Percentiles rank a stretch among this genome's conserved stretches.
Conservation (phyloP, 257 asterid species). For the Solanum pinnatisectum region DNA sequence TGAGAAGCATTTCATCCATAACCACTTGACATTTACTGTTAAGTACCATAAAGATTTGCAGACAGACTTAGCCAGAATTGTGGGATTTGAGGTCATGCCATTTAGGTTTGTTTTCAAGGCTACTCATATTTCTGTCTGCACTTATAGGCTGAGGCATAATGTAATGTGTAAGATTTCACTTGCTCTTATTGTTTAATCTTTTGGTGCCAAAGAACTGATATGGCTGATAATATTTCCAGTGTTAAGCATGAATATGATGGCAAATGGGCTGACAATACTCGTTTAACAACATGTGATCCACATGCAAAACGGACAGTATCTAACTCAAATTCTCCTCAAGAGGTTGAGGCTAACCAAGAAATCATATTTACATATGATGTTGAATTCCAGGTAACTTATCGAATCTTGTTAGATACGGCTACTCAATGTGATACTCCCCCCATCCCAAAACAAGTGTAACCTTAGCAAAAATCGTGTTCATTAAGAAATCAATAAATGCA, state of each 20-base stretch:
- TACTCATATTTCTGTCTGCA: not conserved
- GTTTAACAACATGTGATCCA: conserved; percentile 56
- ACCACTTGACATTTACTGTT: conserved; percentile 64
- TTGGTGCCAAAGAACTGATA: not conserved
- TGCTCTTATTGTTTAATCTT: not conserved
- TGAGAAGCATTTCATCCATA: conserved; percentile 53
- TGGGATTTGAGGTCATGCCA: conserved; percentile 72
- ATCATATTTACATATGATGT: conserved; percentile 70
- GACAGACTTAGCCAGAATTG: conserved; percentile 61
- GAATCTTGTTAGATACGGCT: not conserved
- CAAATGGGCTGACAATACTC: conserved; percentile 33
- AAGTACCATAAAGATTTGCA: conserved; percentile 61
- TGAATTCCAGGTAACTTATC: conserved; percentile 36
- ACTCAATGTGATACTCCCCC: not conserved
- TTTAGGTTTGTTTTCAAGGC: conserved; percentile 29
- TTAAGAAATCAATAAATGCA: not conserved
- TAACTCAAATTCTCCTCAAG: conserved; percentile 56
- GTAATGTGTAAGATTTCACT: not conserved
- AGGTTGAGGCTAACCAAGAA: conserved; percentile 56
- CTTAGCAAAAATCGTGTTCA: not conserved
- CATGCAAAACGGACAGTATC: conserved; percentile 44
- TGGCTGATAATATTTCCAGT: conserved; percentile 16
- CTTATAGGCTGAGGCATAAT: not conserved
- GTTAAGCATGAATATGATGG: conserved; percentile 66
- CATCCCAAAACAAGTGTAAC: not conserved